These are phyloP conservation scores for Cochlearia excelsa DNA, from an alignment of 345 rosid species.

Conservation along the genomic window DNA sequence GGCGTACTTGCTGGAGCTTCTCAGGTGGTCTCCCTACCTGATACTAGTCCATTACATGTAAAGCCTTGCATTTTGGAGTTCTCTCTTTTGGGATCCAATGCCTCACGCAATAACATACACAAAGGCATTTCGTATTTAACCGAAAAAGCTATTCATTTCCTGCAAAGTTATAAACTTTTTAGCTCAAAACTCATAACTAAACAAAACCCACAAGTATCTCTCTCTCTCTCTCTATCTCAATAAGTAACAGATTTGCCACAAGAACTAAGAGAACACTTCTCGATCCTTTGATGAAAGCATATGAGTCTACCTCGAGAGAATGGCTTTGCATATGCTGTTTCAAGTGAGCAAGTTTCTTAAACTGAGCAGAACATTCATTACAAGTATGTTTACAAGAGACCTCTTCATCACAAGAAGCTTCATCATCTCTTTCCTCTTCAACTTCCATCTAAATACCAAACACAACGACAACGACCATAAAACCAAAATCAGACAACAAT, in stretches of 20 bases:
- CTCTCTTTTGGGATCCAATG: conserved; percentile 94
- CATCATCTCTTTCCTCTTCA: conserved; percentile 29
- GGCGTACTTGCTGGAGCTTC: conserved; percentile 96
- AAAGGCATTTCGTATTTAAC: conserved; percentile 5
- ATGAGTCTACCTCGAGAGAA: conserved; percentile 55
- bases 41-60: conserved; percentile 78
- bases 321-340: conserved; percentile 79
- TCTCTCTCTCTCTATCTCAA: background rate
- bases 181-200: background rate
- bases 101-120: conserved; percentile 60
- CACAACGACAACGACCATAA: background rate
- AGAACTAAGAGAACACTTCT: no score
- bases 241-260: no score
- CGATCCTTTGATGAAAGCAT: background rate
- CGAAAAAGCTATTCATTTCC: conserved; percentile 33
- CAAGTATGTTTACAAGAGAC: conserved; percentile 39
- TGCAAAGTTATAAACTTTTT: conserved; percentile 41
- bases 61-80: conserved; percentile 99
- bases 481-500: background rate
- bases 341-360: conserved; percentile 75
- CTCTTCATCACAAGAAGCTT: conserved; percentile 20
- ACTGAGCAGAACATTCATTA: conserved; percentile 59
- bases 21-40: conserved; percentile 99
- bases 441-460: conserved; percentile 41
- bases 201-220: background rate